These are phyloP conservation scores for Ephemerocybe angulata DNA, from an alignment of 768 basidiomycete genomes.

Conservation along the genomic window DNA sequence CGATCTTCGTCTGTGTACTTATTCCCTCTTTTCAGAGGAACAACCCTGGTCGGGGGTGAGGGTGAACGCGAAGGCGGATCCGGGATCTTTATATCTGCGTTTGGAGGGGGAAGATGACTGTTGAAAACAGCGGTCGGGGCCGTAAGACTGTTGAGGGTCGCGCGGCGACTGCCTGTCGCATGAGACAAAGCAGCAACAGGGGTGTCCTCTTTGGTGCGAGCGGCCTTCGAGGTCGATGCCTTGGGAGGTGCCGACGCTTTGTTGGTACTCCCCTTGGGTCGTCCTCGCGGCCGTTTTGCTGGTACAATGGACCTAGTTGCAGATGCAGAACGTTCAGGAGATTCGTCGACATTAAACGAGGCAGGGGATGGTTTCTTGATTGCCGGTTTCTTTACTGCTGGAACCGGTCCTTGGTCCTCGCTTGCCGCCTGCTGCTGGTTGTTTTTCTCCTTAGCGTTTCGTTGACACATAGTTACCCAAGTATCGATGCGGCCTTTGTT, in stretches of 20 bases:
- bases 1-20: conserved; percentile 66
- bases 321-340: no score
- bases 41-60: conserved; percentile 53
- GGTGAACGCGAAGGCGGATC: conserved; percentile 68
- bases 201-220: neutral
- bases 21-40: conserved; percentile 49
- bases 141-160: conserved; percentile 61
- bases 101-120: conserved; percentile 53
- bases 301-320: conserved; percentile 2
- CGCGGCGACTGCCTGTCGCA: conserved; percentile 30
- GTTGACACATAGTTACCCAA: conserved; percentile 34
- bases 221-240: conserved; percentile 3
- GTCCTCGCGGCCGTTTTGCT: conserved; percentile 6
- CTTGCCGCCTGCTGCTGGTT: conserved; percentile 9
- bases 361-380: conserved; percentile 19
- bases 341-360: neutral
- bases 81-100: conserved; percentile 56
- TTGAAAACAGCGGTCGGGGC: conserved; percentile 46
- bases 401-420: conserved; percentile 1
- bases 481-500: conserved; percentile 59
- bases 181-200: conserved; percentile 3
- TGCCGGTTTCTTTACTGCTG: conserved; percentile 5
- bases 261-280: no score
- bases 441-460: conserved; percentile 21
- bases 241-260: no score